phyloP scores from a whole-genome alignment of 1,139 yeast genomes.

The Debaryomycetaceae sp. region DNA sequence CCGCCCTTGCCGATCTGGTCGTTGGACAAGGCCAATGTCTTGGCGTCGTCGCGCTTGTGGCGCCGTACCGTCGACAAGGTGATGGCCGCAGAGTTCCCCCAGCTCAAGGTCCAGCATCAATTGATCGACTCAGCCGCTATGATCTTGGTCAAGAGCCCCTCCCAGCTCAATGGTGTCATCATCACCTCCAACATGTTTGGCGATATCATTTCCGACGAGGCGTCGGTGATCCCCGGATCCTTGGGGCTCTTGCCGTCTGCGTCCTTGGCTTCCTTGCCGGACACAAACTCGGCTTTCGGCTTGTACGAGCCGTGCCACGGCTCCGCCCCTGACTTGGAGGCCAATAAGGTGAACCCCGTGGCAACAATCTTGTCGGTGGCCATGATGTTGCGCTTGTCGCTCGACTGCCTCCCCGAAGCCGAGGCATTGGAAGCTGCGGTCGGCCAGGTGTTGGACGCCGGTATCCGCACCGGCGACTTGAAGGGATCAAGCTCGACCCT shows the following conservation, averaged over 20 bases:
- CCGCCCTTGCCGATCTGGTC: conserved; percentile 97
- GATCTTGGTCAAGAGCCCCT: conserved; percentile 88
- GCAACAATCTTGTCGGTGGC: conserved; percentile 94
- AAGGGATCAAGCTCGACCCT: conserved; percentile 69
- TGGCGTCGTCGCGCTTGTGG: conserved; percentile 95
- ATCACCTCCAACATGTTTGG: conserved; percentile 97
- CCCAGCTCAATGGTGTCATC: conserved; percentile 80
- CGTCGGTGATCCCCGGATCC: conserved; percentile 95
- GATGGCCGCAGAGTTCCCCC: conserved; percentile 81
- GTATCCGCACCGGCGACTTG: conserved; percentile 84
- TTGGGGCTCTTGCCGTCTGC: conserved; percentile 94
- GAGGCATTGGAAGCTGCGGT: conserved; percentile 87
- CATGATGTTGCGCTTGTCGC: conserved; percentile 89
- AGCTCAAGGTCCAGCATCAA: conserved; percentile 77
- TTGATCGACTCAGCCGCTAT: conserved; percentile 97
- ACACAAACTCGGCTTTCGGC: conserved; percentile 87
- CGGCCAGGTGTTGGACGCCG: conserved; percentile 64
- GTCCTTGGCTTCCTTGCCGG: conserved; percentile 90
- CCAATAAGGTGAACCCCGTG: conserved; percentile 84
- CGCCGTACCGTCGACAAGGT: conserved; percentile 84
- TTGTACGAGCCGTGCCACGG: conserved; percentile 98
- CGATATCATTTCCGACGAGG: conserved; percentile 95
- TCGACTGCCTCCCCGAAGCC: conserved; percentile 75
- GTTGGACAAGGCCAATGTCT: conserved; percentile 91
- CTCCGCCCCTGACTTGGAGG: conserved; percentile 88